A percentile compares a stretch with the other conserved stretches of the same genome.
phyloP scores from a whole-genome alignment of 345 rosid genomes.

The Citrus glauca region DNA sequence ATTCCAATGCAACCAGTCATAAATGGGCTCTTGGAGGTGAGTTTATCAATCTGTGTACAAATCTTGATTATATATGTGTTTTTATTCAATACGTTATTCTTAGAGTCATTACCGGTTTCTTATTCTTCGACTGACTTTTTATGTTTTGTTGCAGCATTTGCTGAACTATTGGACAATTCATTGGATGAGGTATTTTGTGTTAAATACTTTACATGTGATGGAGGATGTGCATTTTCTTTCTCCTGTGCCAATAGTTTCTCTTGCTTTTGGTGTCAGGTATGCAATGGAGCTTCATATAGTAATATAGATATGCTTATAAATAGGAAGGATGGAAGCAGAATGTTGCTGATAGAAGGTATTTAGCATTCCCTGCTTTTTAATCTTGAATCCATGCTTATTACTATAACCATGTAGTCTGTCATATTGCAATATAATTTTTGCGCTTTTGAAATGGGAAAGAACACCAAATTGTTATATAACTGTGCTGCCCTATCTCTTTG shows the following conservation, averaged over 20 bases:
- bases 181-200: slow-evolving; percentile 69
- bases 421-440: neutral
- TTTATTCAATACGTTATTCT: neutral
- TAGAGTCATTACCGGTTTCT: neutral
- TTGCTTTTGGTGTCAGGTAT: slow-evolving; percentile 38
- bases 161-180: slow-evolving; percentile 86
- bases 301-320: slow-evolving; percentile 66
- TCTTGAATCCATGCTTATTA: neutral
- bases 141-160: slow-evolving; percentile 59
- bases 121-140: neutral
- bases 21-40: slow-evolving; percentile 99
- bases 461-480: neutral
- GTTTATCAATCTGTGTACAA: neutral
- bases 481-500: neutral
- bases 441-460: neutral
- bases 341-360: slow-evolving; percentile 82
- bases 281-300: slow-evolving; percentile 76
- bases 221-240: neutral
- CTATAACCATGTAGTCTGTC: neutral
- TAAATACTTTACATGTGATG: neutral
- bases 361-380: neutral
- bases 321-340: slow-evolving; percentile 58
- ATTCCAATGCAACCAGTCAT: slow-evolving; percentile 98
- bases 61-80: slow-evolving; percentile 9
- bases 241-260: slow-evolving; percentile 5